These are phyloP conservation scores for Colletotrichum euphorbiae DNA, from an alignment of 2,329 filamentous ascomycete species.

Conservation along the genomic window DNA sequence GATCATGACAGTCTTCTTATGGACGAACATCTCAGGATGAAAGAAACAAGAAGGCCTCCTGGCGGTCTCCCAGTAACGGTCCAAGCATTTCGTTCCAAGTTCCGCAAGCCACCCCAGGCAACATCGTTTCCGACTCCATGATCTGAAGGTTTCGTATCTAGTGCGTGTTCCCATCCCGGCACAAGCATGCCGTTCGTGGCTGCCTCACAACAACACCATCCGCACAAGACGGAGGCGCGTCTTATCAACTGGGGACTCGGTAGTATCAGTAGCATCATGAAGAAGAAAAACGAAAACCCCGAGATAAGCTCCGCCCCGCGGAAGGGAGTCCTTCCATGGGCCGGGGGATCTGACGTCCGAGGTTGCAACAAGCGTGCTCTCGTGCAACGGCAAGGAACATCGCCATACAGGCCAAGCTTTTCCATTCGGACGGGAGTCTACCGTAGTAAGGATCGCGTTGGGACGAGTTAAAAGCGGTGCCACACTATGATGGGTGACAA, in stretches of 20 bases:
- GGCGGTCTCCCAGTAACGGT: neutral
- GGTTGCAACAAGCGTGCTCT: neutral
- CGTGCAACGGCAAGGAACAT: neutral
- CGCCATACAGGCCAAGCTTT: constrained; percentile 10
- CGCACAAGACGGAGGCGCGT: constrained; percentile 6
- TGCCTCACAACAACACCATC: constrained; percentile 13
- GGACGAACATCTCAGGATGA: neutral
- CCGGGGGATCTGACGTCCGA: constrained; percentile 36
- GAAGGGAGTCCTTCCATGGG: constrained; percentile 4
- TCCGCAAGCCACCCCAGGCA: constrained; percentile 7
- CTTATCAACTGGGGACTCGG: neutral
- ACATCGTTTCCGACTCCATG: neutral
- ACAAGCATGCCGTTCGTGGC: constrained; percentile 13
- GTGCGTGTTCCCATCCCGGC: neutral
- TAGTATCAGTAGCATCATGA: neutral
- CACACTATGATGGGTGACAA: constrained; percentile 9
- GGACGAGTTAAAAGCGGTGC: constrained; percentile 19
- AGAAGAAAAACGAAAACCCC: neutral
- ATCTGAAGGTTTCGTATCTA: neutral
- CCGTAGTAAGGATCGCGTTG: neutral
- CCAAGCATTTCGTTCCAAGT: neutral
- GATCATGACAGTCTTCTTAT: constrained; percentile 21
- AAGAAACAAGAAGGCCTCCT: constrained; percentile 1
- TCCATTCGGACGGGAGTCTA: constrained; percentile 5
- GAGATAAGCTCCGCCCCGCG: constrained; percentile 22